Base-by-base conservation (phyloP, 495 filamentous ascomycete genomes). In the Sordaria brevicollis region DNA sequence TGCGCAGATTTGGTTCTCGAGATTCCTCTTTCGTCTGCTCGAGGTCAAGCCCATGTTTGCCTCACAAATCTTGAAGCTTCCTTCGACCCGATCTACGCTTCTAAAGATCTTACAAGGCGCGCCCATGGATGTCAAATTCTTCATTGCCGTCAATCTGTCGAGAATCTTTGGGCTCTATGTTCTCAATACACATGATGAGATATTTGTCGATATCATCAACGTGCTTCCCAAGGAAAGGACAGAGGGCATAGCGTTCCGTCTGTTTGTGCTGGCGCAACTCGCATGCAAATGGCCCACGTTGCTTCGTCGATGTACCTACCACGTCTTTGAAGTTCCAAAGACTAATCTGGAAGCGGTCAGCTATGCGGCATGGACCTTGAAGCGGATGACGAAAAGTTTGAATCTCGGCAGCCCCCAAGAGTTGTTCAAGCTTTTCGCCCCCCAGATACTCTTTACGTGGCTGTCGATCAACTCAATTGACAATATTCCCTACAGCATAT, bases 401-500 rank as follows among this genome's bases (percentile, higher is more conserved):
- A 82, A 86, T 3, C 85, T 97, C 37, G 75, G 81, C 37, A 83
- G 86, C 41, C 82, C 91, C 1, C 86, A 84, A 73, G 84, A 89
- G 43, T 77, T 99, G 4, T 97, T 98, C 77, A 85, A 83, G n/a
- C 83, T 98, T 4, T 98, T 97, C 75, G 89, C 91, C 19, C 89
- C 93, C 29, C 96, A 99, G 77, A 84, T 98, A n/a, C 82, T 98
- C 5, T 96, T 92, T 76, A 96, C 93, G 0, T 98, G 95, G 96
- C 86, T 93, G 3, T 86, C 91, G 70, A 77, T 79, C 2, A 85
- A 90, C 66, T 79, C 84, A 33, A 79, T 96, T 11, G 80, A 83
- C 1, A 83, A 86, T 3, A 90, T 97, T 68, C 93, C 95, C 9
- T 97, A 87, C 73, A 81, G 83, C 62, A 91, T 94, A 10, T 98